These are phyloP conservation scores for Onygenales sp. DNA, from an alignment of 2,329 filamentous ascomycete genomes.

Conservation along the genomic window DNA sequence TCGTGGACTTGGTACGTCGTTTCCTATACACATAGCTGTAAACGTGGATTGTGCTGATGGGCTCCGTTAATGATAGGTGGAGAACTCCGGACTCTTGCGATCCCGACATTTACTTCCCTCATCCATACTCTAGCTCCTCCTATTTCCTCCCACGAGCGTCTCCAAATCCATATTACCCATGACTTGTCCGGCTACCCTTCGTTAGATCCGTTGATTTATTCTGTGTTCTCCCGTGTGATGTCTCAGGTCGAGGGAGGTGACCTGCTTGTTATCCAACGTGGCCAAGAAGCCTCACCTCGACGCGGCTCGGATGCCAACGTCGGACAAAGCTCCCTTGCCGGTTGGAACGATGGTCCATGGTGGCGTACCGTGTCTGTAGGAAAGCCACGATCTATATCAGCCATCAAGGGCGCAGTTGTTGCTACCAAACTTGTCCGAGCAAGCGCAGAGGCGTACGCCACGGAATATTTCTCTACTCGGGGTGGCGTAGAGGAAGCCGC, in stretches of 20 bases:
- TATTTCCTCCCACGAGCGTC: constrained; percentile 91
- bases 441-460: constrained; percentile 77
- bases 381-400: constrained; percentile 63
- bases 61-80: constrained; percentile 50
- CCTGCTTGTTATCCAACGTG: constrained; percentile 85
- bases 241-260: constrained; percentile 97
- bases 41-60: constrained; percentile 5
- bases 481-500: constrained; percentile 76
- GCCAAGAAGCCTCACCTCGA: constrained; percentile 69
- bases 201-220: constrained; percentile 84
- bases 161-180: constrained; percentile 95
- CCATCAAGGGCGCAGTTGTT: constrained; percentile 71
- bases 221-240: constrained; percentile 92
- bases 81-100: constrained; percentile 72
- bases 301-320: constrained; percentile 37
- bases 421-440: constrained; percentile 87
- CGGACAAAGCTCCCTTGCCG: constrained; percentile 20
- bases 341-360: constrained; percentile 93
- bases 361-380: constrained; percentile 58
- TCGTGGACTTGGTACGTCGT: constrained; percentile 58
- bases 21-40: not conserved
- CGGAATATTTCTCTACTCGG: constrained; percentile 68
- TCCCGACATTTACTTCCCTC: constrained; percentile 91
- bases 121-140: constrained; percentile 92
- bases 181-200: constrained; percentile 91